A percentile compares a stretch with the other conserved stretches of the same genome.
phyloP scores from a whole-genome alignment of 225 moss, liverwort and hornwort genomes.

The Pseudoscleropodium purum region DNA sequence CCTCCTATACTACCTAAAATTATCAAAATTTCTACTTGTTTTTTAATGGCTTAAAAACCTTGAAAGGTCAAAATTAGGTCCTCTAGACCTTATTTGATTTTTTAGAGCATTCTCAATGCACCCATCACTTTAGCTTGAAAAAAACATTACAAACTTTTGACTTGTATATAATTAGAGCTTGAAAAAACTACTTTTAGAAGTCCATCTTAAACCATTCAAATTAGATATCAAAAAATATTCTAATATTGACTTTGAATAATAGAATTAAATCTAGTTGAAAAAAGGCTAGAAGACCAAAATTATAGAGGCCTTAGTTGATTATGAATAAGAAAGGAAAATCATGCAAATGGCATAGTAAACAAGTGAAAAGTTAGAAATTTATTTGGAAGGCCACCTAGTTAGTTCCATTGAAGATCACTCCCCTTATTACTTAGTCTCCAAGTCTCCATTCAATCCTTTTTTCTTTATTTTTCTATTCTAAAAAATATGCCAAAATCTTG shows the following conservation, averaged over 20 bases:
- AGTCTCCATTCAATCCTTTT: not conserved
- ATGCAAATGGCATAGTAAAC: not conserved
- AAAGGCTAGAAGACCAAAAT: not conserved
- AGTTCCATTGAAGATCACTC: not conserved
- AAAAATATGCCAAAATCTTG: not conserved
- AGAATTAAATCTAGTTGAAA: not conserved
- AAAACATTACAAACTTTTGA: not conserved
- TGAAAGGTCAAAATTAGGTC: not conserved
- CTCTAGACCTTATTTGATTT: rapidly evolving
- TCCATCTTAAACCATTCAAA: not conserved
- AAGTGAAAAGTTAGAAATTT: not conserved
- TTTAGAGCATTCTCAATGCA: not conserved
- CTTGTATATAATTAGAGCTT: not conserved
- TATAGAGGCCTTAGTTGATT: not conserved
- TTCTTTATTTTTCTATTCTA: too few relatives aligned
- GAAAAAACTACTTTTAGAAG: too few relatives aligned
- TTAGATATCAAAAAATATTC: not conserved
- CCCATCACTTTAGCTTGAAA: too few relatives aligned
- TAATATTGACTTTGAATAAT: not conserved
- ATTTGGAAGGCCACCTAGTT: rapidly evolving
- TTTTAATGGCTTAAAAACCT: not conserved
- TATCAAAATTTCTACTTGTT: rapidly evolving
- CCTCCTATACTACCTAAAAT: not conserved
- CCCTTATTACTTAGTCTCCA: not conserved
- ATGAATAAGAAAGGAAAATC: not conserved